Evolutionary conservation across 1,284 basidiomycete species (phyloP), one percentile per base, ranked within the genome.

Genomic region (Pyrrhoderma noxium): DNA sequence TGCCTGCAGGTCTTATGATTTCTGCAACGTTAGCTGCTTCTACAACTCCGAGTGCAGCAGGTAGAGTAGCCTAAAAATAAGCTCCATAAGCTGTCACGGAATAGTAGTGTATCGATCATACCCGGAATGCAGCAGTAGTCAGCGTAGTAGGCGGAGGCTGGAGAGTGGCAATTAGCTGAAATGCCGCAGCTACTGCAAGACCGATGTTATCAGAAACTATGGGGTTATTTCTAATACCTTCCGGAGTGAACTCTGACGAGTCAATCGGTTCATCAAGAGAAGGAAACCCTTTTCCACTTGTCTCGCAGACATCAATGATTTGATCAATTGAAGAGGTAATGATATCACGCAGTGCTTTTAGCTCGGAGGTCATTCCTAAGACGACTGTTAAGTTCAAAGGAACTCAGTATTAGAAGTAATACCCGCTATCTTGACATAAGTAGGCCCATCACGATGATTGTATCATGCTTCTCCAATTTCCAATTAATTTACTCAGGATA

Each of bases 301-400:
- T 14, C 9, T 14, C 51, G 19, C 51, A 52, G 51, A 16, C 23
- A 27, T n/a, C 45, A 31, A 22, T 40, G 44, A 52, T 52, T 14
- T 42, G 21, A 27, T 52, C 38, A 4, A 52, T 39, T 1, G 51
- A 46, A 19, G 51, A 47, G 7, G 45, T 39, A 11, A 52, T 52
- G 18, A 47, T 52, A 18, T 52, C 27, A 34, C 45, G 45, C 11
- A 45, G 49, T 5, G 51, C 51, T 47, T 52, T 52, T 45, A 52
- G 23, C 11, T 52, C 51, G 18, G 16, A 27, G 13, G 44, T 38
- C 51, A 52, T 52, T 31, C 5, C 11, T 5, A 31, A 5, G 27
- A 5, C 11, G 5, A 31, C 11, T 31, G 27, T 5, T 18, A 25
- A 38, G 34, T n/a, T n/a, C n/a, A n/a, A n/a, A n/a, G n/a, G n/a